These are phyloP conservation scores for Leccinum pachyderme DNA, from an alignment of 1,284 basidiomycete genomes.

Conservation along the genomic window DNA sequence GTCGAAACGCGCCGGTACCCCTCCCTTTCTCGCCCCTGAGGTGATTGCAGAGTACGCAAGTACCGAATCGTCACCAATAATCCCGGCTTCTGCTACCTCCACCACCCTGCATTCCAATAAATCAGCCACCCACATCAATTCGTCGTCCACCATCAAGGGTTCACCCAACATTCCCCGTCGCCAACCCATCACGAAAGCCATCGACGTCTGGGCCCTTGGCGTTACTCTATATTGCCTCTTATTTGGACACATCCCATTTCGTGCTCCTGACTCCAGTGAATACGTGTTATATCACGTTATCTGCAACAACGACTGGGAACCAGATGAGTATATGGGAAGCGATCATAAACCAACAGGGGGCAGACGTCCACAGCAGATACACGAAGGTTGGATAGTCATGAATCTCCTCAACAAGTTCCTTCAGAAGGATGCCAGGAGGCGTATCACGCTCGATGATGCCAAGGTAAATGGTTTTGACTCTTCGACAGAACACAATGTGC, in stretches of 20 bases:
- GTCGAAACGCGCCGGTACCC: constrained; percentile 93
- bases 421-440: constrained; percentile 77
- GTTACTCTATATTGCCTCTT: constrained; percentile 95
- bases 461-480: constrained; percentile 59
- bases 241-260: constrained; percentile 81
- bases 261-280: constrained; percentile 55
- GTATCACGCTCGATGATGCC: constrained; percentile 82
- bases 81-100: constrained; percentile 34
- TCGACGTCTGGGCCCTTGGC: constrained; percentile 99
- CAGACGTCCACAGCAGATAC: constrained; percentile 42
- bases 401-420: constrained; percentile 76
- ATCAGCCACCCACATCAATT: constrained; percentile 29
- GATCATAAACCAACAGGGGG: constrained; percentile 68
- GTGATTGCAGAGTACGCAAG: constrained; percentile 68
- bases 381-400: constrained; percentile 62
- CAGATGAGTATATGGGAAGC: constrained; percentile 73
- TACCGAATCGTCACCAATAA: constrained; percentile 26
- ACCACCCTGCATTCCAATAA: constrained; percentile 32
- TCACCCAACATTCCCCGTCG: constrained; percentile 39
- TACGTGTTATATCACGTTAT: constrained; percentile 86
- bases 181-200: constrained; percentile 86
- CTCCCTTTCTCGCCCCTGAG: constrained; percentile 97
- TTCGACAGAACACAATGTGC: constrained; percentile 8
- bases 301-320: constrained; percentile 73
- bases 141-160: constrained; percentile 32